phyloP scores from a whole-genome alignment of 164 flowering plant genomes.

The Berberis vulgaris region DNA sequence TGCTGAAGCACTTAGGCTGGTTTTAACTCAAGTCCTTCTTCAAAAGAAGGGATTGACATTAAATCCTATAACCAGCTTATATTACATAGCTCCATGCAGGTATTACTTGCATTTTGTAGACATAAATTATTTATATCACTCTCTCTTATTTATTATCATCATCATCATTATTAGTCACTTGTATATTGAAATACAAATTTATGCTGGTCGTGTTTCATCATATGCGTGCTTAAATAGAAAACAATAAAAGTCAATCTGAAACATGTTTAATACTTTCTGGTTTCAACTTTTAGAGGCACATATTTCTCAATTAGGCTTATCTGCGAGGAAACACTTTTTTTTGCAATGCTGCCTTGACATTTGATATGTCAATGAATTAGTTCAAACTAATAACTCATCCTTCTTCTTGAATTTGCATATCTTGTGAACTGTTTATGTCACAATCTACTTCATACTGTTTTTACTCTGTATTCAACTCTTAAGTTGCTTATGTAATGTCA shows the following conservation, averaged over 20 bases:
- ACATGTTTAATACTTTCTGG: too few species aligned
- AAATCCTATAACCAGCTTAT: constrained; percentile 92
- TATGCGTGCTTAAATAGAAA: not conserved
- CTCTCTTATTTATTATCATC: not conserved
- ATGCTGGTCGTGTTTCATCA: not conserved
- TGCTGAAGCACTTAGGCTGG: constrained; percentile 98
- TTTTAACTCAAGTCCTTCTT: constrained; percentile 93
- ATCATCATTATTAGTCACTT: not conserved
- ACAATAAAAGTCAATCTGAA: too few species aligned
- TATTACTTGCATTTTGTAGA: constrained; percentile 12
- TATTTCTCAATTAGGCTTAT: too few species aligned
- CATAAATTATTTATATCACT: not conserved
- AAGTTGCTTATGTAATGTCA: too few species aligned
- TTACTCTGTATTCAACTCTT: too few species aligned
- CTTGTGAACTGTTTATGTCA: too few species aligned
- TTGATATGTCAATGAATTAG: too few species aligned
- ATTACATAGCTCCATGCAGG: constrained; percentile 99
- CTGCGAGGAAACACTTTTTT: too few species aligned
- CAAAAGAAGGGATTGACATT: constrained; percentile 95
- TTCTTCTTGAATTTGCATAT: too few species aligned
- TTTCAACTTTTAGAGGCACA: too few species aligned
- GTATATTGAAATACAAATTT: not conserved
- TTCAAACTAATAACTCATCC: too few species aligned
- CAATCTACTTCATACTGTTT: too few species aligned
- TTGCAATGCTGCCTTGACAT: not conserved